Conservation (phyloP, 225 moss, liverwort and hornwort genomes). For the Thuidium tamariscinum region DNA sequence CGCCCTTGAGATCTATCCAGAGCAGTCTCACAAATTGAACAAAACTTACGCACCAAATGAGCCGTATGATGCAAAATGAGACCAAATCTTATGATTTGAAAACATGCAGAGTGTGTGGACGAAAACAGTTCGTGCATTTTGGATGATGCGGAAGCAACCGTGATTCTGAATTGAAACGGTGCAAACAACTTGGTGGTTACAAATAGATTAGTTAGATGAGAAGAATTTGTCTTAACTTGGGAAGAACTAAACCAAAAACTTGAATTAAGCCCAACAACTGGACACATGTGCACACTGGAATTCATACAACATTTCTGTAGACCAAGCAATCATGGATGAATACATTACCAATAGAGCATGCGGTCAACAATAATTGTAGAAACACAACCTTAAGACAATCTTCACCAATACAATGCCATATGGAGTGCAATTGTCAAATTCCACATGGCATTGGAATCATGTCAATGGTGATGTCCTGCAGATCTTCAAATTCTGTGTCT, state of each 20-base stretch:
- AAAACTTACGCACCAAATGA: not conserved
- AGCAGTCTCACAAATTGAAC: not conserved
- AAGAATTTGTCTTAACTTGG: not conserved
- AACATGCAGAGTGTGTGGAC: not conserved
- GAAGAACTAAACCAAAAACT: not conserved
- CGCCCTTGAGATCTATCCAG: not conserved
- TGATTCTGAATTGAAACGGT: not conserved
- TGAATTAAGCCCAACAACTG: not conserved
- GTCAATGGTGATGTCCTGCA: not conserved
- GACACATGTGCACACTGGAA: not conserved
- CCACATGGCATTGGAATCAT: not conserved
- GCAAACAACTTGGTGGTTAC: not conserved
- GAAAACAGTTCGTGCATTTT: not conserved
- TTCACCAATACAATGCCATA: not conserved
- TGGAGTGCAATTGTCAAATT: not conserved
- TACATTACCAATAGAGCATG: not conserved
- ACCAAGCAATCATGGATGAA: not conserved
- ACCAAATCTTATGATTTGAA: not conserved
- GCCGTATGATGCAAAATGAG: not conserved
- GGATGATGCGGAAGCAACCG: not conserved
- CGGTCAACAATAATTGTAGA: not conserved
- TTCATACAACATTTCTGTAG: not conserved
- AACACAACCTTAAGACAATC: not conserved
- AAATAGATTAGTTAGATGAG: not conserved
- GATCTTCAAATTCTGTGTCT: not conserved